Conservation (phyloP, 2,329 filamentous ascomycete species). For the Scopulariopsis brevicaulis region DNA sequence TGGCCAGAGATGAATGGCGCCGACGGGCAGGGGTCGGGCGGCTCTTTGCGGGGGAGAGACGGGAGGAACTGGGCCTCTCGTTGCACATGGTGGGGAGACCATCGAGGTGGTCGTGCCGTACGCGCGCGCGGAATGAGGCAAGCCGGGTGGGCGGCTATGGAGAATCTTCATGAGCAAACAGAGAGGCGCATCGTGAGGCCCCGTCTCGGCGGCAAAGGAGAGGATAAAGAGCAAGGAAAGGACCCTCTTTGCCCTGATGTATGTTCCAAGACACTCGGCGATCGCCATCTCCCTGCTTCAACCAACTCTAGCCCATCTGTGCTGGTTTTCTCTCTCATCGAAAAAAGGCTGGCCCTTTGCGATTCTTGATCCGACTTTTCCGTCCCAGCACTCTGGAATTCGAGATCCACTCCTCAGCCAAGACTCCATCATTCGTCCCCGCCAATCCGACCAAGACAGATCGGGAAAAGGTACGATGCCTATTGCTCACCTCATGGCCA, state of each 20-base stretch:
- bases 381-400: neutral
- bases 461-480: neutral
- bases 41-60: neutral
- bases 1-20: neutral
- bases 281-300: neutral
- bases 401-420: neutral
- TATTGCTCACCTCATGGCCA: neutral
- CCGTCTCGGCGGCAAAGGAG: neutral
- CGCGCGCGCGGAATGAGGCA: constrained; percentile 1
- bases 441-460: neutral
- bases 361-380: neutral
- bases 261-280: neutral
- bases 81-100: neutral
- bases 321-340: neutral
- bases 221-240: neutral
- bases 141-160: constrained; percentile 1
- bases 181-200: neutral
- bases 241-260: neutral
- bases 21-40: neutral
- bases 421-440: neutral
- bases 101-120: neutral
- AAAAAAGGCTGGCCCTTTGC: neutral
- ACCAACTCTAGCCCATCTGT: neutral
- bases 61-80: neutral
- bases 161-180: neutral